Base-by-base conservation (phyloP, 345 rosid species). In the Zanthoxylum bungeanum region DNA sequence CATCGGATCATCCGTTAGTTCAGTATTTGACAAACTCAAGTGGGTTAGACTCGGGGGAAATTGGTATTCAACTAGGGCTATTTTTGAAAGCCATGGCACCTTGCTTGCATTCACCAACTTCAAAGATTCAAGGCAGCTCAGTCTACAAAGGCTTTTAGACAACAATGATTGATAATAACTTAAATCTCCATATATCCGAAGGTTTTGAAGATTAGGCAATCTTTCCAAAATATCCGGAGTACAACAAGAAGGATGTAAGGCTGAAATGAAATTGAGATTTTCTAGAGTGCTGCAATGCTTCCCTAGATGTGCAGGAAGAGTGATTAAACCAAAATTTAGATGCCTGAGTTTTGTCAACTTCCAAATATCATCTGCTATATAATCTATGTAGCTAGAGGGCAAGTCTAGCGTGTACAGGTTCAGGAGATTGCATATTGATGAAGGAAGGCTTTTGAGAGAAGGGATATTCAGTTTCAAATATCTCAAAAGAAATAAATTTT, bases 391-490 rank as follows among this genome's bases (percentile, higher is more conserved):
- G 37, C 27, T 46, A 17, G 3, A 28, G 10, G 56, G 28, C 69
- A 65, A 46, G 51, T 28, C 69, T 3, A 47, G 40, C 19, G 40
- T 65, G n/a, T 6, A 46, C 16, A 65, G 57, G 57, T 65, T 27
- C 40, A 28, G 14, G 19, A 47, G 25, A 2, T 30, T 47, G 40
- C 58, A 49, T 31, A 66, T 7, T 50, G 33, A 33, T 66, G 70
- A 33, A 11, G 58, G 70, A 50, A 66, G 36, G n/a, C 31, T 50
- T 50, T 27, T 50, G 59, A 66, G 58, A 0, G 70, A 66, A 47
- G 69, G 57, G 9, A 47, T 47, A 49, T 49, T 31, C 40, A 66
- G 31, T 44, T 19, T 49, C 21, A 66, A 49, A 31, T 66, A 66
- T 39, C 42, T 66, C 53, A 66, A 6, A 31, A 30, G 56, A 31